phyloP scores from a whole-genome alignment of 768 basidiomycete species.

The Auriculariales sp. region DNA sequence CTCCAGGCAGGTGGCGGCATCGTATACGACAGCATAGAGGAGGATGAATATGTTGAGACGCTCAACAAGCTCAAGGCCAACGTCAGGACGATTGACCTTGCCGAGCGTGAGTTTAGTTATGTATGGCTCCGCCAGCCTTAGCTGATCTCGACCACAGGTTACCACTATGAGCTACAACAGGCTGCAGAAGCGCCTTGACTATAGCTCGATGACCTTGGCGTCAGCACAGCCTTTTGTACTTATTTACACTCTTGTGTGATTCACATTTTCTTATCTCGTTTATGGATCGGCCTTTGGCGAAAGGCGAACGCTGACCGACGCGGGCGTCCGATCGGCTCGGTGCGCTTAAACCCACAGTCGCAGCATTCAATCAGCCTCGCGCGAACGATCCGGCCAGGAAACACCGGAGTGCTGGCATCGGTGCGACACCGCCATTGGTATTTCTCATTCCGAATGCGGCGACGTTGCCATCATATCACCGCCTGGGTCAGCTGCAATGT shows the following conservation, averaged over 20 bases:
- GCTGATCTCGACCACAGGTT: conserved; percentile 25
- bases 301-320: no score
- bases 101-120: conserved; percentile 55
- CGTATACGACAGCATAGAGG: conserved; percentile 91
- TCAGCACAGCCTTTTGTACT: neutral
- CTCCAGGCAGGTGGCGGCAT: conserved; percentile 96
- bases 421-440: no score
- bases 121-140: neutral
- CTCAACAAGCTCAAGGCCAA: conserved; percentile 89
- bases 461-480: no score
- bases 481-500: no score
- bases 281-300: neutral
- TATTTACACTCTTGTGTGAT: neutral
- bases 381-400: no score
- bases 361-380: no score
- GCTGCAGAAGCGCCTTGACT: conserved; percentile 17
- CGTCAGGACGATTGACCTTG: conserved; percentile 66
- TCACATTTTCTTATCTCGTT: neutral
- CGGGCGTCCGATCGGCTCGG: no score
- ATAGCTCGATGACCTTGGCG: neutral
- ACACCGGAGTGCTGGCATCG: no score
- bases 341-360: no score
- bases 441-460: no score
- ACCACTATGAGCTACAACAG: conserved; percentile 57
- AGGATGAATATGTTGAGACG: conserved; percentile 94